These are phyloP conservation scores for Hydnum rufescens DNA, from an alignment of 768 basidiomycete species.

Conservation along the genomic window DNA sequence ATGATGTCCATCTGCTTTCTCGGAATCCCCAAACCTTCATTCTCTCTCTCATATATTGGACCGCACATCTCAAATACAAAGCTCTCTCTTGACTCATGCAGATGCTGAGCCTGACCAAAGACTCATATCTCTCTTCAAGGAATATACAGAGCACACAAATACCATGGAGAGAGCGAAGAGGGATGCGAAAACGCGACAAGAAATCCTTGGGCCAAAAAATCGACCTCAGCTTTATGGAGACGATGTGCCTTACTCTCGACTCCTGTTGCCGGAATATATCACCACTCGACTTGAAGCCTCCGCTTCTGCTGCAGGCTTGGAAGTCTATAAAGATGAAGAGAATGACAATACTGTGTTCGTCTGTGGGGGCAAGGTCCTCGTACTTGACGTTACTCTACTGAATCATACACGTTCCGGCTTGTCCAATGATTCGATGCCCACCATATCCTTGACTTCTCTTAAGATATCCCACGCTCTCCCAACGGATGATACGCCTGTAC, in stretches of 20 bases:
- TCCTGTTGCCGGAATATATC: not conserved
- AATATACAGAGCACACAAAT: not conserved
- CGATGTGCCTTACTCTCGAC: not conserved
- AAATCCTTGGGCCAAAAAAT: not conserved
- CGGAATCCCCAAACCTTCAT: too few species aligned
- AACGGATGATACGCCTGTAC: not conserved
- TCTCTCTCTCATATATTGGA: too few species aligned
- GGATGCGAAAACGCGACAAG: not conserved
- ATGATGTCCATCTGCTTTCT: too few species aligned
- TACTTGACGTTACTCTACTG: slow-evolving; percentile 52
- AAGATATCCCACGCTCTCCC: slow-evolving; percentile 44
- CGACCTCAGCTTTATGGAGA: not conserved
- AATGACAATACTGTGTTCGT: slow-evolving; percentile 28
- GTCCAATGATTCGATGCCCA: not conserved
- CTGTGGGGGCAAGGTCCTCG: slow-evolving; percentile 62
- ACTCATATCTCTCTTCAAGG: not conserved
- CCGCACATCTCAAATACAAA: too few species aligned
- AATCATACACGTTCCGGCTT: too few species aligned
- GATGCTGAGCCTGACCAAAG: not conserved
- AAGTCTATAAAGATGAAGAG: not conserved
- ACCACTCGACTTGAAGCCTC: not conserved
- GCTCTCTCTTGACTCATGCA: too few species aligned
- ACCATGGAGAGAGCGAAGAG: not conserved
- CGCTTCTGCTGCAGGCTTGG: not conserved
- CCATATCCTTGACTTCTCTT: slow-evolving; percentile 20